Evolutionary conservation across 1,284 basidiomycete species (phyloP).

Genomic region (Ustilago crameri): DNA sequence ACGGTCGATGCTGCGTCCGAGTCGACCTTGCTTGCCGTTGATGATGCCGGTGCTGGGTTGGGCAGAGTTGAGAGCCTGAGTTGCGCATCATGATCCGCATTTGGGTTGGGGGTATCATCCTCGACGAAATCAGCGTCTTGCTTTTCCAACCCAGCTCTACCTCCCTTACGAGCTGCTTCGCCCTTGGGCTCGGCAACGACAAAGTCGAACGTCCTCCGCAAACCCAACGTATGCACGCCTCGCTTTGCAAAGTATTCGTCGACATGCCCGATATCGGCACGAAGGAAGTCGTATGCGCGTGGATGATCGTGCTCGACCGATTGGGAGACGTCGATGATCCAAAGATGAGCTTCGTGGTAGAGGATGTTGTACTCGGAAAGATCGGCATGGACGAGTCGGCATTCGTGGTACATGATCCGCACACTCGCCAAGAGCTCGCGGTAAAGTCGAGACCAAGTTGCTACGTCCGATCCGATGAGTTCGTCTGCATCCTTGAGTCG

Average conservation of each 20-base stretch:
- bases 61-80: neutral
- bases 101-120: slow-evolving; percentile 27
- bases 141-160: slow-evolving; percentile 56
- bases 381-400: slow-evolving; percentile 96
- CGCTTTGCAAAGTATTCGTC: slow-evolving; percentile 86
- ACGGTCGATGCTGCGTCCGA: neutral
- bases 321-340: slow-evolving; percentile 98
- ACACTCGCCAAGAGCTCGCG: slow-evolving; percentile 82
- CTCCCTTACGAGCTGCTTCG: slow-evolving; percentile 36
- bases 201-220: slow-evolving; percentile 82
- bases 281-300: slow-evolving; percentile 84
- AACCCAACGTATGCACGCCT: slow-evolving; percentile 80
- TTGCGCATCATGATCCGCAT: slow-evolving; percentile 21
- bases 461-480: slow-evolving; percentile 40
- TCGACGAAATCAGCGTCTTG: slow-evolving; percentile 35
- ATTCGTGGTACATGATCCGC: slow-evolving; percentile 86
- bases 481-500: slow-evolving; percentile 63
- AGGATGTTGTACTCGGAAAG: slow-evolving; percentile 98
- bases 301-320: slow-evolving; percentile 99
- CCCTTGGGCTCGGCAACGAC: slow-evolving; percentile 38
- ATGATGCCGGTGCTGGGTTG: neutral
- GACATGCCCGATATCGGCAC: slow-evolving; percentile 89
- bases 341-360: slow-evolving; percentile 78
- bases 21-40: neutral
- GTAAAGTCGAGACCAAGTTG: slow-evolving; percentile 73